Evolutionary conservation across 2,329 filamentous ascomycete genomes (phyloP).

Genomic region (Colletotrichum sp.): DNA sequence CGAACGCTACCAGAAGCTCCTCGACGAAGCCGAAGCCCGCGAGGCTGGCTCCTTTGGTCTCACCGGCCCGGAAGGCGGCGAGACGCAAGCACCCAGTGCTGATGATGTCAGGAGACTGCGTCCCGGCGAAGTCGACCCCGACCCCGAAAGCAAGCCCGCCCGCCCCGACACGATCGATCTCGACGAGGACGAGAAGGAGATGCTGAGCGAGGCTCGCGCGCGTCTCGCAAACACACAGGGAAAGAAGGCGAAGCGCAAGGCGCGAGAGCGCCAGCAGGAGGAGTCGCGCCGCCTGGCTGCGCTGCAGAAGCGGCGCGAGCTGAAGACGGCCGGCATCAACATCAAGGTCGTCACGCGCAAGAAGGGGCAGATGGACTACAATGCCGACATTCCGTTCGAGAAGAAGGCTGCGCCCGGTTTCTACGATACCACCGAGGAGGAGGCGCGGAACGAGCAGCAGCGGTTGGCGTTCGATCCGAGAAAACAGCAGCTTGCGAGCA

Average conservation of each 20-base stretch:
- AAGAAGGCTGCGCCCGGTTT: slow-evolving; percentile 89
- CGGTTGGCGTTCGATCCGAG: slow-evolving; percentile 87
- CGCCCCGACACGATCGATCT: slow-evolving; percentile 96
- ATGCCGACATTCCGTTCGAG: slow-evolving; percentile 97
- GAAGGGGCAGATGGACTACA: slow-evolving; percentile 99
- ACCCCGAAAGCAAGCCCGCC: slow-evolving; percentile 94
- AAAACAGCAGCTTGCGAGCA: slow-evolving; percentile 88
- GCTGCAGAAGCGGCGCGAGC: slow-evolving; percentile 91
- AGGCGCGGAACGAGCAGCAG: slow-evolving; percentile 80
- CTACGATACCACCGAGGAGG: slow-evolving; percentile 89
- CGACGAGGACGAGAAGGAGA: slow-evolving; percentile 99
- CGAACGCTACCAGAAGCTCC: slow-evolving; percentile 93
- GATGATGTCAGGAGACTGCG: slow-evolving; percentile 89
- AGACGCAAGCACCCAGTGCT: slow-evolving; percentile 85
- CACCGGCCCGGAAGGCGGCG: slow-evolving; percentile 84
- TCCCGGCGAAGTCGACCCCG: slow-evolving; percentile 95
- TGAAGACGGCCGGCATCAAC: slow-evolving; percentile 98
- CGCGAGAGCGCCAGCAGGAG: slow-evolving; percentile 91
- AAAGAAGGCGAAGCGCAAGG: slow-evolving; percentile 98
- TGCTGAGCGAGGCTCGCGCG: slow-evolving; percentile 96
- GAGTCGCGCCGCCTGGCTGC: slow-evolving; percentile 90
- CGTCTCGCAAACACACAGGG: slow-evolving; percentile 97
- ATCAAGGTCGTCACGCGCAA: slow-evolving; percentile 93
- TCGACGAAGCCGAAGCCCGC: slow-evolving; percentile 92
- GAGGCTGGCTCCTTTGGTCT: slow-evolving; percentile 86